Evolutionary conservation across 2,329 filamentous ascomycete species (phyloP), one percentile per base, ranked within the genome.

Genomic region (Phialophora expanda): DNA sequence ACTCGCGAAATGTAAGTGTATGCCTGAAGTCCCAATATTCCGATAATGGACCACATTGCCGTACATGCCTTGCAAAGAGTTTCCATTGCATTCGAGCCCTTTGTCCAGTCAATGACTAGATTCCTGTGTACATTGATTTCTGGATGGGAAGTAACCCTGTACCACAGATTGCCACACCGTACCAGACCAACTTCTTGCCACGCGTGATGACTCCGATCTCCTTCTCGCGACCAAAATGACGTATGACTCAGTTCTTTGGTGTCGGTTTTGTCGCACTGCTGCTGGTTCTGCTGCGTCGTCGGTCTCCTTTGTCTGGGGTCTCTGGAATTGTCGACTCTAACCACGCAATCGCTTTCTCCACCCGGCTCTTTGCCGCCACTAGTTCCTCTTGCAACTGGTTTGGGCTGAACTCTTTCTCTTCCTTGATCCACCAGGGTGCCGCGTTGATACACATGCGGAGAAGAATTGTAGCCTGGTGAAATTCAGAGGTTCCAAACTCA

Each of bases 341-440:
- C 24, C 32, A 50, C 14, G 41, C 24, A 4, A 69, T 38, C 12
- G 67, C 61, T 14, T 50, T 61, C 34, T 62, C 61, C 4, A 69
- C 61, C 24, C 67, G 50, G n/a, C 9, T 38, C 51, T 57, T 61
- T 11, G 64, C 62, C n/a, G 50, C 58, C n/a, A 57, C 57, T 26
- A 65, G 48, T 30, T 66, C 61, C 9, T 22, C 46, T 46, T 61
- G 38, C 54, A 69, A 17, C n/a, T 61, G 60, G 14, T 66, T 48
- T 4, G 53, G 32, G 14, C 17, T 65, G 38, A 60, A 62, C 1
- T 41, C 62, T 24, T 61, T 59, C 22, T 58, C 58, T 24, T 62
- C 65, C 48, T 67, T 67, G 38, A 71, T 53, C 61, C 65, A 70
- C 67, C 67, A 70, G 1, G 69, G 69, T 6, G 69, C 69, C 53